Conservation (phyloP, 1,284 basidiomycete species). For the Puccinia brachypodii region DNA sequence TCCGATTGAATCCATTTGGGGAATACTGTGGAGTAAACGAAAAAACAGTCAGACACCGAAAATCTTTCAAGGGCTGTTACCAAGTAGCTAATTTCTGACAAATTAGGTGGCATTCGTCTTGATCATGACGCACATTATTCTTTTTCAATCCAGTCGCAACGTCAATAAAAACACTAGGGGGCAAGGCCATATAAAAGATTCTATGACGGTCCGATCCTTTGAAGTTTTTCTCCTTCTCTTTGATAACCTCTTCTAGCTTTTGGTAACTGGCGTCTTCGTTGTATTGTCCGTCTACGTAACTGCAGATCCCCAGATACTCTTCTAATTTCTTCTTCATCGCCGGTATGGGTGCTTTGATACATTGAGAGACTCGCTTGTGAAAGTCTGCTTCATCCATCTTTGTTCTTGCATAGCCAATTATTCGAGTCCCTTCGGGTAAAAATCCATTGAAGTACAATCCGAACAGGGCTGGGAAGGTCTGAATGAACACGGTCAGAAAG, state of each 20-base stretch:
- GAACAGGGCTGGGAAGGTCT: conserved; percentile 94
- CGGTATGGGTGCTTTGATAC: conserved; percentile 71
- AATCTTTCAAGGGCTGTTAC: neutral
- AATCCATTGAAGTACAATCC: conserved; percentile 76
- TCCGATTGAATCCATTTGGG: conserved; percentile 73
- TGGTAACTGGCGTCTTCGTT: conserved; percentile 77
- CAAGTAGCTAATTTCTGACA: neutral
- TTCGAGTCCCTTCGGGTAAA: conserved; percentile 77
- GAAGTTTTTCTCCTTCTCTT: conserved; percentile 70
- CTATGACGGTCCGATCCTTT: conserved; percentile 62
- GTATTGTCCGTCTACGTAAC: conserved; percentile 83
- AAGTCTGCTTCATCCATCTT: conserved; percentile 88
- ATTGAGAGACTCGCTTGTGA: conserved; percentile 74
- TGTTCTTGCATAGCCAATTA: conserved; percentile 91
- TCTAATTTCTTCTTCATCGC: conserved; percentile 66
- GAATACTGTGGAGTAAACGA: conserved; percentile 64
- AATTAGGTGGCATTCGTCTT: neutral
- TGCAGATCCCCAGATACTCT: conserved; percentile 74
- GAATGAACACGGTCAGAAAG: conserved; percentile 14
- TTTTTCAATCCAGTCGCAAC: conserved; percentile 79
- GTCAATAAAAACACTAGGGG: conserved; percentile 86
- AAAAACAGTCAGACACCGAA: neutral
- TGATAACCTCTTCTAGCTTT: conserved; percentile 71
- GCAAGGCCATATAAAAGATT: conserved; percentile 71
- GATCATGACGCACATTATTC: conserved; percentile 57